Evolutionary conservation across 345 rosid species (phyloP).

Genomic region (Crucihimalaya himalaica): DNA sequence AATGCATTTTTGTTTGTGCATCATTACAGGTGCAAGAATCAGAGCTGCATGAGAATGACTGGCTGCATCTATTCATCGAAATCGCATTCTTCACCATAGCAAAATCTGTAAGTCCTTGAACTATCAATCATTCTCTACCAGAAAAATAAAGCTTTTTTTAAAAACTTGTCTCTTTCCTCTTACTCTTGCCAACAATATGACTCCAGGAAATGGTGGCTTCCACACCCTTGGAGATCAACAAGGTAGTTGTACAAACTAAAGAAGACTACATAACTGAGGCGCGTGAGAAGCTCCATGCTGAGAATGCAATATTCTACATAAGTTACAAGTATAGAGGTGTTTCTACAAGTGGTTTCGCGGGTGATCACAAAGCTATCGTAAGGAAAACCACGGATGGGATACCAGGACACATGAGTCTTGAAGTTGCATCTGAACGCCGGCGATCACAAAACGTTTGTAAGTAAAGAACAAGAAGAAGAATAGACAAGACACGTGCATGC

Average conservation of each 20-base stretch:
- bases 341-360: background rate
- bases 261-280: conserved; percentile 8
- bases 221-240: conserved; percentile 15
- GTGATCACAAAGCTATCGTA: background rate
- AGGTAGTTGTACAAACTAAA: conserved; percentile 17
- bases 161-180: background rate
- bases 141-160: background rate
- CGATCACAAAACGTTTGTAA: background rate
- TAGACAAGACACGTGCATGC: background rate
- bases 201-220: background rate
- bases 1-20: background rate
- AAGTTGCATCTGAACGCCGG: background rate
- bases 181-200: background rate
- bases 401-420: conserved; percentile 18
- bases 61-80: conserved; percentile 12
- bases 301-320: conserved; percentile 12
- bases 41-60: conserved; percentile 17
- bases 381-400: conserved; percentile 28
- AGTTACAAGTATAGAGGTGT: conserved; percentile 17
- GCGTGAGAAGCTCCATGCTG: conserved; percentile 10
- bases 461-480: background rate
- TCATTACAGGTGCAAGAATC: conserved; percentile 16
- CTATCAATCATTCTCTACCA: background rate
- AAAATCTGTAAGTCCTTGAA: background rate
- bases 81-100: background rate